phyloP scores from a whole-genome alignment of 306 rosid species.

The Corylus americana region DNA sequence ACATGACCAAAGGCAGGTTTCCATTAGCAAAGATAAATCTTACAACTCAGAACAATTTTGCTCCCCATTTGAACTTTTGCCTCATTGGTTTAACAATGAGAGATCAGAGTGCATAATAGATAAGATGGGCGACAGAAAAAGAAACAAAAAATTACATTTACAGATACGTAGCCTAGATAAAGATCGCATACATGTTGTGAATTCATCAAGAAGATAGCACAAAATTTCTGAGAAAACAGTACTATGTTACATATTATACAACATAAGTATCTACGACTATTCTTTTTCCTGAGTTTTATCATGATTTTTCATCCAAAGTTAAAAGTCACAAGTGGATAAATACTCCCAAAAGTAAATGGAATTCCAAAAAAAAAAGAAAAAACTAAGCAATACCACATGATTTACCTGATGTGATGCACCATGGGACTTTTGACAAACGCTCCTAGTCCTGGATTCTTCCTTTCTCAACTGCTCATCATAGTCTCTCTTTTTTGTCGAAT shows the following conservation, averaged over 20 bases:
- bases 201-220: not conserved
- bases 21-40: conserved; percentile 12
- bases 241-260: not conserved
- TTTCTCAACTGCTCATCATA: conserved; percentile 93
- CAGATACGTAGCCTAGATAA: not conserved
- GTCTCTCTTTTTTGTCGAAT: conserved; percentile 73
- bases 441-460: conserved; percentile 83
- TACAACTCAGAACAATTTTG: not conserved
- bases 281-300: not conserved
- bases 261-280: not conserved
- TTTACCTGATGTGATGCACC: conserved; percentile 70
- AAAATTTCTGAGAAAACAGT: not conserved
- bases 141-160: not conserved
- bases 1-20: conserved; percentile 11
- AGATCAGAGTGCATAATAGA: not conserved
- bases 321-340: not conserved
- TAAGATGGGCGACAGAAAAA: not conserved
- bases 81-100: not conserved
- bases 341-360: not conserved
- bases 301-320: not conserved
- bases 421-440: conserved; percentile 86
- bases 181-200: not conserved
- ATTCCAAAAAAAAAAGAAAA: not conserved
- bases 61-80: not conserved
- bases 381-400: conserved; percentile 28